Conservation (phyloP, 2,329 filamentous ascomycete species). For the Pezicula neosporulosa region DNA sequence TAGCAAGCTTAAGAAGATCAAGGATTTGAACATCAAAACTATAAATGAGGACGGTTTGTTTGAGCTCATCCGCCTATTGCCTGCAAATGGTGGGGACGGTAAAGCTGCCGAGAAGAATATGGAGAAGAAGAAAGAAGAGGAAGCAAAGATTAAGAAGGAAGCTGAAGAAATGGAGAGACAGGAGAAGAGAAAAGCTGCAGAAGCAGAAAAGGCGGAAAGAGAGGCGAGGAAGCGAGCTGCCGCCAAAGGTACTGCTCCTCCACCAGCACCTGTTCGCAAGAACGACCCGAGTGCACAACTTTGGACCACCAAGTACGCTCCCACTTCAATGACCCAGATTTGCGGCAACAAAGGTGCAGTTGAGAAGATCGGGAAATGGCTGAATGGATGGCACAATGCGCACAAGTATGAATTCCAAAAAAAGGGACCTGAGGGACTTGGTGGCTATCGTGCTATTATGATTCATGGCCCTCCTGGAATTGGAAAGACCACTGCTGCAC, state of each 20-base stretch:
- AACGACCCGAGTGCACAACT: conserved; percentile 59
- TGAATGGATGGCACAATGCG: conserved; percentile 75
- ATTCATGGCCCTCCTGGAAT: conserved; percentile 94
- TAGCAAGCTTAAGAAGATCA: conserved; percentile 86
- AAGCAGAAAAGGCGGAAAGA: conserved; percentile 47
- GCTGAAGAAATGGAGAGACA: conserved; percentile 83
- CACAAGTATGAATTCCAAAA: conserved; percentile 80
- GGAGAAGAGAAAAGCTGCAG: conserved; percentile 58
- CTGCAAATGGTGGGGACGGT: conserved; percentile 81
- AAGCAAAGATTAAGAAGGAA: conserved; percentile 72
- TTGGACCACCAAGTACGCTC: conserved; percentile 95
- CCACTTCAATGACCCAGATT: conserved; percentile 78
- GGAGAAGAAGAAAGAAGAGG: conserved; percentile 81
- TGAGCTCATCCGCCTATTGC: conserved; percentile 74
- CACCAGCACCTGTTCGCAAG: conserved; percentile 36
- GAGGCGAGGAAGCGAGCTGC: conserved; percentile 25
- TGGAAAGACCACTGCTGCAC: conserved; percentile 95
- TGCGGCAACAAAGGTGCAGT: conserved; percentile 92
- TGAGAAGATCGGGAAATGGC: conserved; percentile 85
- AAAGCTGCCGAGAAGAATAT: conserved; percentile 83
- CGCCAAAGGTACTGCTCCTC: conserved; percentile 34
- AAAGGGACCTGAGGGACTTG: conserved; percentile 79
- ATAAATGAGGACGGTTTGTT: conserved; percentile 94
- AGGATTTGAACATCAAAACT: conserved; percentile 75
- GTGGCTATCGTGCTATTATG: conserved; percentile 83